Conservation (phyloP, 2,329 filamentous ascomycete genomes). For the Cladosporium sp. region DNA sequence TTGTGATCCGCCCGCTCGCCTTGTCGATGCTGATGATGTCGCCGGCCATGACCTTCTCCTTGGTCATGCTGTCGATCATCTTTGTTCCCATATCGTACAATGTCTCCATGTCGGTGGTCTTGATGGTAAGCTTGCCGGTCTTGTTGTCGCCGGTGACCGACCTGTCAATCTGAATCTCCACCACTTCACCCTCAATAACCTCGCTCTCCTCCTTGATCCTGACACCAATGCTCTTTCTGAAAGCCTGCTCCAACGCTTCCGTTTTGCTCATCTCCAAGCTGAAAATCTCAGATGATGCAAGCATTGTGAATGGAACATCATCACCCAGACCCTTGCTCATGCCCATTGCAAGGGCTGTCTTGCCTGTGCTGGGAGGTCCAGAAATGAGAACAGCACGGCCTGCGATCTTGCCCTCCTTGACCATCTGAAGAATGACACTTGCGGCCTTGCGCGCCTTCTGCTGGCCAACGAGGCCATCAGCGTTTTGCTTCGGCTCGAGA, state of each 20-base stretch:
- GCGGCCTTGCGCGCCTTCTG: constrained; percentile 96
- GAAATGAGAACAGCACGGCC: constrained; percentile 93
- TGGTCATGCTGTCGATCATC: constrained; percentile 99
- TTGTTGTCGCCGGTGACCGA: constrained; percentile 95
- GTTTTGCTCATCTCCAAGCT: constrained; percentile 99
- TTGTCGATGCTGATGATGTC: constrained; percentile 99
- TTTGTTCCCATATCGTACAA: constrained; percentile 99
- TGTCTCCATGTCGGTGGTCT: constrained; percentile 99
- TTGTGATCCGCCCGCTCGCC: constrained; percentile 95
- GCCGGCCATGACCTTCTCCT: constrained; percentile 97
- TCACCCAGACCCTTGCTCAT: constrained; percentile 95
- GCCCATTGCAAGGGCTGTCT: constrained; percentile 97
- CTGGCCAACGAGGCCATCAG: constrained; percentile 93
- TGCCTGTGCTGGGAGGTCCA: constrained; percentile 93
- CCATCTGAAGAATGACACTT: constrained; percentile 96
- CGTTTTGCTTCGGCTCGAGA: constrained; percentile 79
- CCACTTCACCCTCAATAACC: constrained; percentile 98
- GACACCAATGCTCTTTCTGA: constrained; percentile 96
- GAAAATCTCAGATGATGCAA: constrained; percentile 96
- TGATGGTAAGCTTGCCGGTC: constrained; percentile 98
- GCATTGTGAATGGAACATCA: constrained; percentile 94
- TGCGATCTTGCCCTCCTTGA: constrained; percentile 97
- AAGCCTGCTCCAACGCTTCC: constrained; percentile 96
- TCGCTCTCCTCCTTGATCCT: constrained; percentile 99
- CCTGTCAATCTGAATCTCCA: constrained; percentile 97